phyloP scores from a whole-genome alignment of 306 rosid species.

The Prunus persica region DNA sequence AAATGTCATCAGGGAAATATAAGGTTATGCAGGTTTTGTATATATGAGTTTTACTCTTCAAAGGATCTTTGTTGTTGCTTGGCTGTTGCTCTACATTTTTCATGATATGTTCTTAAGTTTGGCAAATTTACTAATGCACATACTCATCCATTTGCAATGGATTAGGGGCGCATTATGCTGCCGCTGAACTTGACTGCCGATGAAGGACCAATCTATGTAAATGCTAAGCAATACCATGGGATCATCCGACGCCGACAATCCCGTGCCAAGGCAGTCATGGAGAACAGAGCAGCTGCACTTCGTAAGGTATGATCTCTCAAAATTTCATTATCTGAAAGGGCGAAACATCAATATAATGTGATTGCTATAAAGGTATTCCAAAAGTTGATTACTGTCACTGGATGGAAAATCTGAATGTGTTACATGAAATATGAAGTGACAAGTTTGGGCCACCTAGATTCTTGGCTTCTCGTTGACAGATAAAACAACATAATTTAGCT shows the following conservation, averaged over 20 bases:
- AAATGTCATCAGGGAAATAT: not conserved
- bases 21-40: not conserved
- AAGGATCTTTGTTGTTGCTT: not conserved
- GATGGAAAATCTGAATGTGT: not conserved
- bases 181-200: conserved; percentile 73
- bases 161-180: conserved; percentile 91
- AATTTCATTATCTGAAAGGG: not conserved
- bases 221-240: conserved; percentile 96
- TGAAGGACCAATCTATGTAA: conserved; percentile 90
- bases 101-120: conserved; percentile 1
- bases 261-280: conserved; percentile 79
- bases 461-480: not conserved
- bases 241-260: conserved; percentile 88
- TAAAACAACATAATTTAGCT: not conserved
- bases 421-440: not conserved
- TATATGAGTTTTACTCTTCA: not conserved
- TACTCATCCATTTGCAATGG: conserved; percentile 18
- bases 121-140: conserved; percentile 24
- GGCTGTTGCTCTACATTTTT: not conserved
- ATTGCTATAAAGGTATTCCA: not conserved
- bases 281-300: conserved; percentile 42
- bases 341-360: not conserved
- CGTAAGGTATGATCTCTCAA: conserved; percentile 59
- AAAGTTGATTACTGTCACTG: not conserved
- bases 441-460: not conserved